Base-by-base conservation (phyloP, 2,329 filamentous ascomycete species). In the Stromatinia cepivora region DNA sequence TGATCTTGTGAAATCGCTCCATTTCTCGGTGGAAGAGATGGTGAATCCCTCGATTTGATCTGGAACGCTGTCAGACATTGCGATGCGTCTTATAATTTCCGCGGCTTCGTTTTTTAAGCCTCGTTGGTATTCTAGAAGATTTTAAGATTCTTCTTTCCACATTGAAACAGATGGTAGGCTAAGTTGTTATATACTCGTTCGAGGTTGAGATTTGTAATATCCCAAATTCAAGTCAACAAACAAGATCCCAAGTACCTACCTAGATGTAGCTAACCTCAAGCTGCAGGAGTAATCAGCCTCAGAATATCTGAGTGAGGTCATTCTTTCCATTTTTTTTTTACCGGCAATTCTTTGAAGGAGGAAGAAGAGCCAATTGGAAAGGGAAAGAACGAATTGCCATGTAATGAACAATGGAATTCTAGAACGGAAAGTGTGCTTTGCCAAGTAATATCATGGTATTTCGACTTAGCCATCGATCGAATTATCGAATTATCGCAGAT, bases 31-130 rank as follows among this genome's bases (percentile, higher is more conserved):
- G 50, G 72, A 72, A 11, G 73, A 52, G 76, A 88, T 83, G 81
- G 87, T 85, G 81, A 88, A 88, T 73, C 87, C 86, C 69, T 81
- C 82, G 78, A 87, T 88, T 76, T 86, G 83, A 46, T 88, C 86
- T 76, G 85, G 85, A 73, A 65, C 61, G 9, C 31, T 42, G 7
- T 45, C 46, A 42, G 61, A 64, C 66, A 69, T 67, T 48, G 53
- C 7, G 25, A 20, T 31, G 20, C 3, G 28, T 20, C 22, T 39
- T 42, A 65, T 8, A 31, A 25, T 39, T 66, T n/a, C 10, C 4
- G n/a, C 17, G 5, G 6, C 1, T 8, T 7, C 28, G 8, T n/a
- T 13, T 0, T n/a, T 13, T 11, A 15, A 34, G 5, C 22, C 2
- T 36, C 10, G 6, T 36, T 36, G 13, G 7, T 42, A 42, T 17